Evolutionary conservation across 805 yeast genomes (phyloP).

Genomic region (Cyberlindnera xishuangbannaensis): DNA sequence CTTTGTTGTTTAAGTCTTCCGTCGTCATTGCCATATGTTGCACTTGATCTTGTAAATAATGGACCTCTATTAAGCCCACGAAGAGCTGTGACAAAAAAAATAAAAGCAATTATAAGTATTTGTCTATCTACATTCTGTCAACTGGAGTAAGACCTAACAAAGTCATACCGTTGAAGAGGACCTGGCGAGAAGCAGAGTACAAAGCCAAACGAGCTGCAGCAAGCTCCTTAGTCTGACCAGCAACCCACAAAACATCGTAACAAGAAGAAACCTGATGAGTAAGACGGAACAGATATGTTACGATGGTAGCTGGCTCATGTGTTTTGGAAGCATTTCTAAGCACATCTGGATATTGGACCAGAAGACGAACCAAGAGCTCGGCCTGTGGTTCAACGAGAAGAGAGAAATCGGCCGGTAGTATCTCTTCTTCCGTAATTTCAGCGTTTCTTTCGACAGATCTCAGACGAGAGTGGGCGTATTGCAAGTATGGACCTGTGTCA

Average conservation of each 20-base stretch:
- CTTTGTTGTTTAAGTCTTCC: too few species aligned
- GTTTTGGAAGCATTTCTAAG: slow-evolving; percentile 78
- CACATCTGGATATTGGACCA: slow-evolving; percentile 89
- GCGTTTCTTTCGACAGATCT: slow-evolving; percentile 91
- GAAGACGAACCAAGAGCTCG: slow-evolving; percentile 60
- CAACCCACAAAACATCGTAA: slow-evolving; percentile 93
- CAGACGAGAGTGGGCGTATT: slow-evolving; percentile 96
- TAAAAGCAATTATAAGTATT: too few species aligned
- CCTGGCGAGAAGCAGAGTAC: slow-evolving; percentile 85
- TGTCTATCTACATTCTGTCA: slow-evolving; percentile 70
- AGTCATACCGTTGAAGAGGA: slow-evolving; percentile 81
- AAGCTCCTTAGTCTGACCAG: slow-evolving; percentile 85
- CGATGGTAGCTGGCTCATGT: slow-evolving; percentile 88
- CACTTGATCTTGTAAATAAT: too few species aligned
- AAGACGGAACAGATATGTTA: slow-evolving; percentile 86
- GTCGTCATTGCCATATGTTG: too few species aligned
- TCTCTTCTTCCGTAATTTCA: slow-evolving; percentile 37
- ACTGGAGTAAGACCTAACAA: slow-evolving; percentile 95
- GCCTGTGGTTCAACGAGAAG: slow-evolving; percentile 71
- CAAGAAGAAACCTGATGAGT: slow-evolving; percentile 95
- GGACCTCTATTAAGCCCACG: too few species aligned
- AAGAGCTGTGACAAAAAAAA: too few species aligned
- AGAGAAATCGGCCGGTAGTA: slow-evolving; percentile 49
- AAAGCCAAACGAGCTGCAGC: slow-evolving; percentile 90
- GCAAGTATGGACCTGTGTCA: slow-evolving; percentile 98